Evolutionary conservation across 306 rosid genomes (phyloP).

Genomic region (Morella rubra): DNA sequence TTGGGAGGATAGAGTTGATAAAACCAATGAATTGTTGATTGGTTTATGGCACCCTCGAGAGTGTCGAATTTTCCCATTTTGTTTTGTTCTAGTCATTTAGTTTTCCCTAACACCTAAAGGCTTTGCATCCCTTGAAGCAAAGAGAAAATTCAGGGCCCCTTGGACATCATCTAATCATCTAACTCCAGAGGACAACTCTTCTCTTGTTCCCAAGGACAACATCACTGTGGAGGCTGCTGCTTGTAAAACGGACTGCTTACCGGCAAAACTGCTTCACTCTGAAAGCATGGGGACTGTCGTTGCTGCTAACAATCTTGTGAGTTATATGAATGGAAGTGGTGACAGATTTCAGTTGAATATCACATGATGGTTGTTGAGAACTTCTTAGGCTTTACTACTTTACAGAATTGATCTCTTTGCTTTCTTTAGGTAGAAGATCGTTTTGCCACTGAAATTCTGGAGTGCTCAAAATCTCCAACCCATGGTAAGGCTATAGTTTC

Average conservation of each 20-base stretch:
- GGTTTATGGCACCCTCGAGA: background rate
- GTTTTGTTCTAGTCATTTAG: background rate
- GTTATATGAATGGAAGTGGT: slow-evolving; percentile 24
- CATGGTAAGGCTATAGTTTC: slow-evolving; percentile 44
- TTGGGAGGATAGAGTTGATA: background rate
- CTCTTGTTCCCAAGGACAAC: slow-evolving; percentile 38
- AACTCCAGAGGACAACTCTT: slow-evolving; percentile 39
- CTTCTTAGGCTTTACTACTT: background rate
- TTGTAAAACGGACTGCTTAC: slow-evolving; percentile 33
- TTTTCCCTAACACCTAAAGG: slow-evolving; percentile 70
- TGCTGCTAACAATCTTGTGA: slow-evolving; percentile 44
- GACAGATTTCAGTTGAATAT: slow-evolving; percentile 21
- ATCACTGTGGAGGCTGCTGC: slow-evolving; percentile 34
- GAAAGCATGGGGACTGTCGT: slow-evolving; percentile 25
- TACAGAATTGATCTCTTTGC: slow-evolving; percentile 10
- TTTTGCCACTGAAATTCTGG: slow-evolving; percentile 34
- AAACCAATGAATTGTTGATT: background rate
- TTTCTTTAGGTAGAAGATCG: slow-evolving; percentile 47
- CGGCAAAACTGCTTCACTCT: slow-evolving; percentile 30
- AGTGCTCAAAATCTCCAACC: slow-evolving; percentile 37
- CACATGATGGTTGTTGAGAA: slow-evolving; percentile 8
- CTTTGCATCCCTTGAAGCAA: slow-evolving; percentile 93
- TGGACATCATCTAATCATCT: slow-evolving; percentile 57
- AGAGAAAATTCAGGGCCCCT: slow-evolving; percentile 85
- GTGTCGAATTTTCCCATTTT: background rate